These are phyloP conservation scores for Daucus carota DNA, from an alignment of 129 eudicot species.

Conservation along the genomic window DNA sequence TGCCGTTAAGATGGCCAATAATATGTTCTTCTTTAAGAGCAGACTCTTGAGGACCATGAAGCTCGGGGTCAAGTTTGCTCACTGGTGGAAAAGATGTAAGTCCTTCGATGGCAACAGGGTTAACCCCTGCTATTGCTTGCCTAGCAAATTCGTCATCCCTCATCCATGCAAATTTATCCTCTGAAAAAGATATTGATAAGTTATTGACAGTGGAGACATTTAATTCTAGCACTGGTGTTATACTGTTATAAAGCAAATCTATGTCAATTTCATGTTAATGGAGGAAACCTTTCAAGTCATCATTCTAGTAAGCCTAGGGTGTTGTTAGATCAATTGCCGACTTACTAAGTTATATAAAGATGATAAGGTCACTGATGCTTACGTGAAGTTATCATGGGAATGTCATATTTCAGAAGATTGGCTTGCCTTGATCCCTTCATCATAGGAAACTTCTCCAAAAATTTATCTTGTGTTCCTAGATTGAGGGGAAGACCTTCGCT, in stretches of 20 bases:
- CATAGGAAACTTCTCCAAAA: slow-evolving; percentile 57
- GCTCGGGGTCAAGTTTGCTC: slow-evolving; percentile 73
- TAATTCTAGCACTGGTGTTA: not conserved
- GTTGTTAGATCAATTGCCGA: not conserved
- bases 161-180: slow-evolving; percentile 88
- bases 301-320: not conserved
- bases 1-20: slow-evolving; percentile 60
- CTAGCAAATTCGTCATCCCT: slow-evolving; percentile 97
- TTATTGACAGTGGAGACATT: not conserved
- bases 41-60: slow-evolving; percentile 70
- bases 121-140: slow-evolving; percentile 89
- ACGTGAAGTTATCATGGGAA: slow-evolving; percentile 75
- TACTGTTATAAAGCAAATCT: not conserved
- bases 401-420: slow-evolving; percentile 68
- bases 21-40: slow-evolving; percentile 84
- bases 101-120: slow-evolving; percentile 79
- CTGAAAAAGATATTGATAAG: slow-evolving; percentile 25
- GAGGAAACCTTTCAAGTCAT: not conserved
- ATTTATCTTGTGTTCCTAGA: slow-evolving; percentile 66
- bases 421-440: slow-evolving; percentile 59
- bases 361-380: slow-evolving; percentile 21
- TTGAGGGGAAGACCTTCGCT: slow-evolving; percentile 75
- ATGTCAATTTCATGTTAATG: not conserved
- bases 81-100: slow-evolving; percentile 71
- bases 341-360: not conserved